These are phyloP conservation scores for Penicillium roqueforti DNA, from an alignment of 495 filamentous ascomycete species.

Conservation along the genomic window DNA sequence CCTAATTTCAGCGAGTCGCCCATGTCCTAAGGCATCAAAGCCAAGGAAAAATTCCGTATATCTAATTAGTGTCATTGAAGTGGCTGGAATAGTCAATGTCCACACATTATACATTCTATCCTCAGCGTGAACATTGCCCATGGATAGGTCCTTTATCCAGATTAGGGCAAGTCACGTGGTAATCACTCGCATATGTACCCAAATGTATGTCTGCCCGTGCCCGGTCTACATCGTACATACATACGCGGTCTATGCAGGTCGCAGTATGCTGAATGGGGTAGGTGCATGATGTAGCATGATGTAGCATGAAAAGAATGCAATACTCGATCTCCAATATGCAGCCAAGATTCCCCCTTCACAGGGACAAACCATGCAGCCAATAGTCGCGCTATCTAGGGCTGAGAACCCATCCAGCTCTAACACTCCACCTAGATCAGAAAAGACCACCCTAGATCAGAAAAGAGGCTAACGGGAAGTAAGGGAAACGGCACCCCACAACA, in stretches of 20 bases:
- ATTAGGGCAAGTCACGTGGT: slow-evolving; percentile 12
- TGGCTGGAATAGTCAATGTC: neutral
- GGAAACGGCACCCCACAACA: neutral
- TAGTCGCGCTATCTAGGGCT: neutral
- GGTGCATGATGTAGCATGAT: slow-evolving; percentile 4
- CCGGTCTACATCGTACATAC: neutral
- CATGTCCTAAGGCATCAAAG: neutral
- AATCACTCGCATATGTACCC: neutral
- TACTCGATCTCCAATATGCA: slow-evolving; percentile 1
- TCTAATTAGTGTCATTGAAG: neutral
- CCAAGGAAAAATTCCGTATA: neutral
- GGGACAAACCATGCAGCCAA: neutral
- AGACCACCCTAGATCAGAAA: neutral
- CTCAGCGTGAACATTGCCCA: neutral
- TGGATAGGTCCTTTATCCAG: no score
- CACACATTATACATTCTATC: neutral
- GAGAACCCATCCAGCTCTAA: neutral
- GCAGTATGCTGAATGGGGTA: neutral
- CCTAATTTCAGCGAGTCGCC: neutral
- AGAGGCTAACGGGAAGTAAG: neutral
- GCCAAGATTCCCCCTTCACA: slow-evolving; percentile 5
- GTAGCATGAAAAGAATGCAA: slow-evolving; percentile 3
- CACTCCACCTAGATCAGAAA: neutral
- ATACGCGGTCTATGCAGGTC: neutral
- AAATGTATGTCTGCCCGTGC: neutral